Conservation (phyloP, 257 asterid species). For the Coffea eugenioides region DNA sequence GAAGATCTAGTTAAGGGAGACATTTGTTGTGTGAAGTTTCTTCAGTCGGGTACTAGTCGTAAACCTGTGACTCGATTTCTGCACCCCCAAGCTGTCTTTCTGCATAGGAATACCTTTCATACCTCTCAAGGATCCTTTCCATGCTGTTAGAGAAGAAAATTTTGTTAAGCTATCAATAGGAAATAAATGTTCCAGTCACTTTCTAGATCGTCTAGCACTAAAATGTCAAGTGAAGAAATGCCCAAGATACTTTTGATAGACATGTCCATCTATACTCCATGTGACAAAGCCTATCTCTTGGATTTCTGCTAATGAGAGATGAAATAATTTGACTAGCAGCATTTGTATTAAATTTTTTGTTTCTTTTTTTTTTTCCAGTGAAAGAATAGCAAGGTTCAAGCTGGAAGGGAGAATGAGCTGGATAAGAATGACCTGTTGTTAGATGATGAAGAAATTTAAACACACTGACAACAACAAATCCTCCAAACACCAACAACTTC, state of each 20-base stretch:
- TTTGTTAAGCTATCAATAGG: background rate
- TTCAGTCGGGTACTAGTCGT: background rate
- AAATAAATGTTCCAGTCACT: background rate
- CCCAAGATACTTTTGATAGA: too few relatives aligned
- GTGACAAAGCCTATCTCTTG: background rate
- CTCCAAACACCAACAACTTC: too few relatives aligned
- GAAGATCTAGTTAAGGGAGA: background rate
- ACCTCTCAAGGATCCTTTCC: constrained; percentile 84
- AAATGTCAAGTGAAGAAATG: too few relatives aligned
- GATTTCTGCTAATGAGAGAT: background rate
- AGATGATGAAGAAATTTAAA: too few relatives aligned
- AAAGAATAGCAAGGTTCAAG: too few relatives aligned
- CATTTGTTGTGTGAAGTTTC: background rate
- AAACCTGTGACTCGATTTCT: constrained; percentile 54
- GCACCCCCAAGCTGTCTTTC: constrained; percentile 55
- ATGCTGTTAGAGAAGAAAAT: constrained; percentile 40
- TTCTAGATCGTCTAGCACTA: background rate
- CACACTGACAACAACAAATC: too few relatives aligned
- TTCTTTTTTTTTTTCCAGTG: too few relatives aligned
- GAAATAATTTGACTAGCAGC: background rate
- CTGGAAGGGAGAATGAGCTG: too few relatives aligned
- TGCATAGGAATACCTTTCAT: constrained; percentile 69
- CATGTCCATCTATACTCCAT: background rate
- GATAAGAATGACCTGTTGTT: too few relatives aligned
- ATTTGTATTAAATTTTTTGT: background rate